These are phyloP conservation scores for Phytophthora melonis DNA, from an alignment of 352 stramenopile genomes.

Conservation along the genomic window DNA sequence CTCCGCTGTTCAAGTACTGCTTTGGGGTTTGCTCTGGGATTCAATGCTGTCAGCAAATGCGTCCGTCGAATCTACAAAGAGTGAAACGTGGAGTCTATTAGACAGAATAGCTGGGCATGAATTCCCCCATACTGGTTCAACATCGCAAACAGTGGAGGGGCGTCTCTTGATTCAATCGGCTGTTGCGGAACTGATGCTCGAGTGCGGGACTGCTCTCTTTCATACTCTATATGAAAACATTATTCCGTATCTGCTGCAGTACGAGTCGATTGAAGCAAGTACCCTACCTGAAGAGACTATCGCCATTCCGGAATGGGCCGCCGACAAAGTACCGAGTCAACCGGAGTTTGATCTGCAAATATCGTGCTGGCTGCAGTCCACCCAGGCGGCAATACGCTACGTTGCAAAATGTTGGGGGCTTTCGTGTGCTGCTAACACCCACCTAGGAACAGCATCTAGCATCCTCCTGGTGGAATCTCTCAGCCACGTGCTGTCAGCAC, in stretches of 20 bases:
- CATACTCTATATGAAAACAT: conserved; percentile 20
- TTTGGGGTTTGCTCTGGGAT: conserved; percentile 51
- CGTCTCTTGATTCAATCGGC: conserved; percentile 34
- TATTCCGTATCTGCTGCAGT: conserved; percentile 40
- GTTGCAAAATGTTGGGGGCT: conserved; percentile 46
- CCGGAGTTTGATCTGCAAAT: conserved; percentile 12
- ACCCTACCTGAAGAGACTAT: conserved; percentile 14
- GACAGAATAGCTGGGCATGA: conserved; percentile 25
- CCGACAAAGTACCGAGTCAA: conserved; percentile 4
- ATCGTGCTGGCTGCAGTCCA: conserved; percentile 16
- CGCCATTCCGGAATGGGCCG: conserved; percentile 23
- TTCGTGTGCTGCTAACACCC: conserved; percentile 4
- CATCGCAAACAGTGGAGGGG: conserved; percentile 19
- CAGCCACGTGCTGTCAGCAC: conserved; percentile 34
- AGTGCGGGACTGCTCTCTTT: conserved; percentile 33
- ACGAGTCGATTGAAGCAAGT: conserved; percentile 14
- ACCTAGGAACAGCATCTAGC: conserved; percentile 1
- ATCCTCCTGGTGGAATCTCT: conserved; percentile 35
- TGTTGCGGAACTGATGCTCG: conserved; percentile 43
- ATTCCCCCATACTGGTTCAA: conserved; percentile 1
- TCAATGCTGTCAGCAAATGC: conserved; percentile 10
- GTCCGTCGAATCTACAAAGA: conserved; percentile 16
- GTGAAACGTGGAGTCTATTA: conserved; percentile 32
- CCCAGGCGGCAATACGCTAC: conserved; percentile 41
- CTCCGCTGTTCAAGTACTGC: conserved; percentile 25